These are phyloP conservation scores for Bassia scoparia DNA, from an alignment of 148 eudicot species.

Conservation along the genomic window DNA sequence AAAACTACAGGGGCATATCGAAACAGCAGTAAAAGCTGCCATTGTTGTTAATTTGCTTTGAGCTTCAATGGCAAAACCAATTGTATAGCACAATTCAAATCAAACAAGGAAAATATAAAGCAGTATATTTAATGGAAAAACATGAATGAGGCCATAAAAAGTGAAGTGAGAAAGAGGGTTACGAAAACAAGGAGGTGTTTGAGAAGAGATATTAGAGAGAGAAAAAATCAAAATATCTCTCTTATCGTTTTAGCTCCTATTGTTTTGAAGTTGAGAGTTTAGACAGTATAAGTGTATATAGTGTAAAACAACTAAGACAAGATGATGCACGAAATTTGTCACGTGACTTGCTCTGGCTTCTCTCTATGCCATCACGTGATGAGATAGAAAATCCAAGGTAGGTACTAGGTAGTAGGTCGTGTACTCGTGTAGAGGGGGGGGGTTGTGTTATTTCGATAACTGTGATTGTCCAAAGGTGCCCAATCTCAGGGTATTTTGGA, in stretches of 20 bases:
- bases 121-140: not conserved
- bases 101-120: not conserved
- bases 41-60: constrained; percentile 24
- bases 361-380: no score
- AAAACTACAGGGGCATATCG: constrained; percentile 47
- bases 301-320: no score
- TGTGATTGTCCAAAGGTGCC: no score
- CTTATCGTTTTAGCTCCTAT: constrained; percentile 32
- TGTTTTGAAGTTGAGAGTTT: no score
- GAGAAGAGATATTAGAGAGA: constrained; percentile 20
- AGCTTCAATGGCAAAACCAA: not conserved
- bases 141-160: not conserved
- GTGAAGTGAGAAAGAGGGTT: not conserved
- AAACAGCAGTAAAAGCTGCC: constrained; percentile 56
- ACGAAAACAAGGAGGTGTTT: not conserved
- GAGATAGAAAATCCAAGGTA: no score
- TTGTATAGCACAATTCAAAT: not conserved
- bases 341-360: no score
- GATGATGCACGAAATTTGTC: no score
- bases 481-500: no score
- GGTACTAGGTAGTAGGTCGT: no score
- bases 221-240: constrained; percentile 26
- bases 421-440: no score
- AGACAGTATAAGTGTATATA: no score
- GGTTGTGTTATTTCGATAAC: no score